Conservation (phyloP, 2,329 filamentous ascomycete genomes). For the Microthyrium microscopicum region DNA sequence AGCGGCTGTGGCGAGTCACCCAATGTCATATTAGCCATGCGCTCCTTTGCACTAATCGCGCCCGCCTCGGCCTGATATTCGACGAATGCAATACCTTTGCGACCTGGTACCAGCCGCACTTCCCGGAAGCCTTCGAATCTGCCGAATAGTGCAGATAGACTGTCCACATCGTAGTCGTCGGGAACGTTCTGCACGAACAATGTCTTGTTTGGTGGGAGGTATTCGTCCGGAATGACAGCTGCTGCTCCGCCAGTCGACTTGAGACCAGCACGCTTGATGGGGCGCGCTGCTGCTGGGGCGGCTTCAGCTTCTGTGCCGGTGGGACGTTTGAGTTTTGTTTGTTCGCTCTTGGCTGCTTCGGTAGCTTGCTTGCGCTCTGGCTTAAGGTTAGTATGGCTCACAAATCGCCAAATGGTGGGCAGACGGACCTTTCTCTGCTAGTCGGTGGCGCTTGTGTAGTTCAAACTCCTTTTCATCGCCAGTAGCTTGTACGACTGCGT, state of each 20-base stretch:
- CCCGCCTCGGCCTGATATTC: conserved; percentile 86
- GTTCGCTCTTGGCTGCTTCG: conserved; percentile 39
- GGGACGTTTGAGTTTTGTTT: conserved; percentile 6
- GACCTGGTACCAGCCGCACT: conserved; percentile 68
- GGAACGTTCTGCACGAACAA: conserved; percentile 88
- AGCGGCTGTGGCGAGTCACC: conserved; percentile 66
- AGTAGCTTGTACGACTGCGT: conserved; percentile 64
- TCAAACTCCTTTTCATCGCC: conserved; percentile 73
- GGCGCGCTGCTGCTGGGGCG: conserved; percentile 29
- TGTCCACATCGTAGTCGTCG: conserved; percentile 68
- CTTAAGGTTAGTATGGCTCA: conserved; percentile 7
- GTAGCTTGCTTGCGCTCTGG: conserved; percentile 59
- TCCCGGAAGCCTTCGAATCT: conserved; percentile 91
- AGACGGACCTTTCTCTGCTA: conserved; percentile 71
- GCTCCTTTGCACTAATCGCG: conserved; percentile 87
- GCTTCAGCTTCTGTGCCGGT: conserved; percentile 26
- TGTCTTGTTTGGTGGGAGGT: conserved; percentile 92
- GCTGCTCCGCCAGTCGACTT: conserved; percentile 52
- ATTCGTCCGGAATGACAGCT: conserved; percentile 85
- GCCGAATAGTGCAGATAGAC: conserved; percentile 63
- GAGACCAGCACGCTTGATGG: conserved; percentile 55
- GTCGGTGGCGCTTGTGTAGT: conserved; percentile 62
- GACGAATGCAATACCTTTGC: conserved; percentile 77
- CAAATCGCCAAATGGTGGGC: background rate
- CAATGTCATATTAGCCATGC: conserved; percentile 68